A percentile compares a stretch with the other conserved stretches of the same genome.
Evolutionary conservation across 1,284 basidiomycete species (phyloP).

Genomic region (Pterulicium gracile): DNA sequence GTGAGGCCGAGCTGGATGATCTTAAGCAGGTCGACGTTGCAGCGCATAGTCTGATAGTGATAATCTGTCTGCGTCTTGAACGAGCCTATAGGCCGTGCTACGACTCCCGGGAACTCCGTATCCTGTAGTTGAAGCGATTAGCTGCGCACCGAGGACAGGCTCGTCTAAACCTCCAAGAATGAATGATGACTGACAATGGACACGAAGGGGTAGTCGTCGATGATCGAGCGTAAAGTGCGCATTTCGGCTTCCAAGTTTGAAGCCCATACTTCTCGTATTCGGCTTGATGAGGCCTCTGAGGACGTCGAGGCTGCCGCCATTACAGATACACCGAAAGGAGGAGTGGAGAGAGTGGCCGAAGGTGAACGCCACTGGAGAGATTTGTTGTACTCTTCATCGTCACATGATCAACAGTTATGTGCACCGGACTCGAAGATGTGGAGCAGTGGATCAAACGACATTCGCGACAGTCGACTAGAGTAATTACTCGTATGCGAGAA

Average conservation of each 20-base stretch:
- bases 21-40: conserved; percentile 96
- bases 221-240: conserved; percentile 73
- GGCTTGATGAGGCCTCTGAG: conserved; percentile 13
- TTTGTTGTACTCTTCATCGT: neutral
- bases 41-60: conserved; percentile 98
- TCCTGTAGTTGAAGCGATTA: conserved; percentile 44
- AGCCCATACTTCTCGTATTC: conserved; percentile 91
- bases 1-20: conserved; percentile 98
- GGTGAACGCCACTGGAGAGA: neutral
- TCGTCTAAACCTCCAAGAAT: conserved; percentile 10
- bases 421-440: too few relatives aligned
- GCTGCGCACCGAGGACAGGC: conserved; percentile 13
- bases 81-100: conserved; percentile 91
- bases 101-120: conserved; percentile 98
- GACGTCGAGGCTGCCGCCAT: neutral
- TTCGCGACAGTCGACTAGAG: too few relatives aligned
- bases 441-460: too few relatives aligned
- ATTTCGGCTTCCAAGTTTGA: conserved; percentile 91
- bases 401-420: neutral
- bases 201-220: conserved; percentile 89
- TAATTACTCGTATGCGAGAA: too few relatives aligned
- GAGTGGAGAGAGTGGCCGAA: neutral
- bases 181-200: conserved; percentile 67
- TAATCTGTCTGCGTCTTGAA: conserved; percentile 98
- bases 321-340: neutral